Evolutionary conservation across 2,329 filamentous ascomycete genomes (phyloP), one percentile per base, ranked within the genome.

Genomic region (Pseudonectria buxi): DNA sequence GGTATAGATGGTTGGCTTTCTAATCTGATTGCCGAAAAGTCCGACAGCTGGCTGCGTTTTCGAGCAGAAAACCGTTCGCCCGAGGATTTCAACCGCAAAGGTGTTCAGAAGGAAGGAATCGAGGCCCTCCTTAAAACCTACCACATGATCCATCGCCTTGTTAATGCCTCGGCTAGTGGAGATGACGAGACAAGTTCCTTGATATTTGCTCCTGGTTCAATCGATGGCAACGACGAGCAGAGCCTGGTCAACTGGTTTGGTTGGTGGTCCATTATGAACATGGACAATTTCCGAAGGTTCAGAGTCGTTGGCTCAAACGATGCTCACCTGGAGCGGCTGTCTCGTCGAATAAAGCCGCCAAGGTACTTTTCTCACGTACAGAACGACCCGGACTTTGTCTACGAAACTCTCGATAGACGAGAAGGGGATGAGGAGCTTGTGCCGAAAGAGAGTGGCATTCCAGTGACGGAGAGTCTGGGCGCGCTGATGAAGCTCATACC

Each of bases 211-310:
- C 65, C 67, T 11, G 47, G 59, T 4, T 53, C 44, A 2, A 72
- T 81, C 30, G 68, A 78, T 36, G 62, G 67, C 1, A 72, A 74
- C 36, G 76, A 81, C 41, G 78, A 82, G 49, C 72, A 78, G 48
- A 77, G 71, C 37, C 58, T 82, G 18, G 67, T 81, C 9, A 75
- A 78, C 42, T 80, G 74, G 71, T 81, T 79, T 51, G 74, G 71
- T 2, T 72, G 64, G 54, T 81, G 76, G 77, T 63, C 74, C 1
- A 58, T 64, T 24, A 40, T 54, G 36, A 67, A 69, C 22, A 49
- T 75, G 25, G 68, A 77, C 37, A 56, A 58, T 27, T 74, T 68
- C 46, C 68, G 74, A 24, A 69, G 65, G 26, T 80, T 81, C 44
- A 58, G 62, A 13, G 69, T 81, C 3, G 36, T 81, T 4, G 76